phyloP scores from a whole-genome alignment of 805 yeast species.

The Candida tallmaniae region DNA sequence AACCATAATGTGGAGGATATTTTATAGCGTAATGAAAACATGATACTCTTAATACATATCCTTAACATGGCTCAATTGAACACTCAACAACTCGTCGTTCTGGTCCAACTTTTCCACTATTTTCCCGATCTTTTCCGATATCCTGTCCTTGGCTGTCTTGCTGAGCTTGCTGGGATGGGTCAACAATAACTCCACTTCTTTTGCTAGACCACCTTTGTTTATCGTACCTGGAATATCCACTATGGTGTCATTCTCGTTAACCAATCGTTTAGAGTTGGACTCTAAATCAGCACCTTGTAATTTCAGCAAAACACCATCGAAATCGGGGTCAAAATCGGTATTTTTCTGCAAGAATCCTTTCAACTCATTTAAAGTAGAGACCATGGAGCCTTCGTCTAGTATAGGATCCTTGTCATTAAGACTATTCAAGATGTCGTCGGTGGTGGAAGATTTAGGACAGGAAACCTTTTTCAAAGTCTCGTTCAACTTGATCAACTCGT shows the following conservation, averaged over 20 bases:
- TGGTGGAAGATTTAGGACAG: constrained; percentile 6
- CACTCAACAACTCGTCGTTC: background rate
- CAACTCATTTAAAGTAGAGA: constrained; percentile 19
- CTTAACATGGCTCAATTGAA: background rate
- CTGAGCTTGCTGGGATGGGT: no score
- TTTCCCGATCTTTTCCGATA: background rate
- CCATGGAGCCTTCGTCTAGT: constrained; percentile 17
- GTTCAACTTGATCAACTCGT: constrained; percentile 64
- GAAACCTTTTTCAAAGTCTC: constrained; percentile 40
- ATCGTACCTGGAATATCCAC: constrained; percentile 9
- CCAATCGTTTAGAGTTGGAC: constrained; percentile 14
- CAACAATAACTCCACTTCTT: constrained; percentile 10
- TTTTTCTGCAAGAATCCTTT: constrained; percentile 18
- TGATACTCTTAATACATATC: no score
- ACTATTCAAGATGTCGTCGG: constrained; percentile 7
- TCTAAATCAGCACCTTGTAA: constrained; percentile 12
- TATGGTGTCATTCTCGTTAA: constrained; percentile 6
- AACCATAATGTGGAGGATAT: constrained; percentile 65
- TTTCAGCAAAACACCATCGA: constrained; percentile 15
- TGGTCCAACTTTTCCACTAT: background rate
- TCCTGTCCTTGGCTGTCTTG: no score
- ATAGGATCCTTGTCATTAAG: constrained; percentile 2
- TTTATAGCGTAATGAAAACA: no score
- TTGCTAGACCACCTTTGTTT: constrained; percentile 4
- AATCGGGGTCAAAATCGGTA: constrained; percentile 17